phyloP scores from a whole-genome alignment of 1,284 basidiomycete species.

The Xerocomus minutiporus region DNA sequence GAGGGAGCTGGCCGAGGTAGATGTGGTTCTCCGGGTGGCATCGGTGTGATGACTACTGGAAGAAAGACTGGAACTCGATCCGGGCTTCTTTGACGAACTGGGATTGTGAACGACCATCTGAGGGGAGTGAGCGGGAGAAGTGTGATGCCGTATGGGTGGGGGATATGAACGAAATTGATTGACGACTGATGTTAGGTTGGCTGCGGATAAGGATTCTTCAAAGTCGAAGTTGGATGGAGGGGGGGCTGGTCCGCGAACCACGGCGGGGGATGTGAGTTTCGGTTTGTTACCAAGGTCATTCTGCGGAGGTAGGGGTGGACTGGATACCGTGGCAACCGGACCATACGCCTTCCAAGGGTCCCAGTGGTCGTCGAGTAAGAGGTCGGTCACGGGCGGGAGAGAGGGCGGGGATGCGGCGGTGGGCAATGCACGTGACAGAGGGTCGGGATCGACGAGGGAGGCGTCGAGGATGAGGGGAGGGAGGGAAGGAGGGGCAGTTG shows the following conservation, averaged over 20 bases:
- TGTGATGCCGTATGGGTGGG: constrained; percentile 20
- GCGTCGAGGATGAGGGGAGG: constrained; percentile 39
- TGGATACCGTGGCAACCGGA: constrained; percentile 22
- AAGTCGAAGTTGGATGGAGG: constrained; percentile 22
- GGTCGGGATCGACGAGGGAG: constrained; percentile 16
- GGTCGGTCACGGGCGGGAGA: neutral
- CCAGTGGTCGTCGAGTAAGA: constrained; percentile 16
- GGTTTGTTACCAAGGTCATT: neutral
- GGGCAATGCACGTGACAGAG: constrained; percentile 6
- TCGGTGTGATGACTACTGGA: constrained; percentile 23
- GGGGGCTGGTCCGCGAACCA: constrained; percentile 21
- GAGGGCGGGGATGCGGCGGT: constrained; percentile 19
- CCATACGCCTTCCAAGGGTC: constrained; percentile 23
- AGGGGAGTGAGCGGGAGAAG: constrained; percentile 9
- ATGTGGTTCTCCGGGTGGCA: constrained; percentile 25
- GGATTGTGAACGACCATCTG: constrained; percentile 10
- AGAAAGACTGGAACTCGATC: constrained; percentile 25
- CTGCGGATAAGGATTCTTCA: constrained; percentile 28
- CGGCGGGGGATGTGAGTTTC: constrained; percentile 14
- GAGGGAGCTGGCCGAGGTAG: constrained; percentile 26
- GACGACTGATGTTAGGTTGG: constrained; percentile 31
- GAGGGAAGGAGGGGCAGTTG: constrained; percentile 21
- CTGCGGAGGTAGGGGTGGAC: neutral
- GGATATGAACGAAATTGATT: constrained; percentile 32
- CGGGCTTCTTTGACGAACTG: constrained; percentile 19